These are phyloP conservation scores for Exserohilum rostratum DNA, from an alignment of 2,329 filamentous ascomycete species.

Conservation along the genomic window DNA sequence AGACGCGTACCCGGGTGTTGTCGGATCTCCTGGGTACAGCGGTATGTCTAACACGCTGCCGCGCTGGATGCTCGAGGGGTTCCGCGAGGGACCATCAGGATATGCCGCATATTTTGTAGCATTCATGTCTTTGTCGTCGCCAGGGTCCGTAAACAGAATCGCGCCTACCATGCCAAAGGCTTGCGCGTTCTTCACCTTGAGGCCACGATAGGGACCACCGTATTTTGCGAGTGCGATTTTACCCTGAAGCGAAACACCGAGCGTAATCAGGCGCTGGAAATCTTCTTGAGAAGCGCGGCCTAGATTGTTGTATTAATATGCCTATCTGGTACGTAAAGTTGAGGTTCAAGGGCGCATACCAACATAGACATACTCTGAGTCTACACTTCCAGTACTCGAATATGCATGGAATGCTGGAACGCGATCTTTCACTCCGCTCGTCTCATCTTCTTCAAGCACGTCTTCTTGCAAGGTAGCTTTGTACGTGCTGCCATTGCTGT, in stretches of 20 bases:
- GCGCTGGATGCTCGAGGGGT: conserved; percentile 52
- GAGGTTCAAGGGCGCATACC: too few species aligned
- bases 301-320: neutral
- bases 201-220: conserved; percentile 52
- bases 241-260: conserved; percentile 52
- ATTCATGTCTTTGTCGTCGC: conserved; percentile 46
- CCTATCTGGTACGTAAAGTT: too few species aligned
- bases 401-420: conserved; percentile 57
- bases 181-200: conserved; percentile 57
- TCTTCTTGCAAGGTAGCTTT: conserved; percentile 38
- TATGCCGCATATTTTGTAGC: conserved; percentile 41
- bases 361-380: conserved; percentile 55
- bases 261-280: conserved; percentile 49
- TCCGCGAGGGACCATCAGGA: conserved; percentile 35
- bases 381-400: conserved; percentile 52
- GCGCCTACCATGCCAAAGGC: conserved; percentile 51
- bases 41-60: conserved; percentile 65
- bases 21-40: conserved; percentile 55
- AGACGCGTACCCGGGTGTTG: conserved; percentile 71
- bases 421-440: conserved; percentile 42
- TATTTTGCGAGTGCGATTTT: conserved; percentile 56
- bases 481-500: conserved; percentile 38
- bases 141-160: conserved; percentile 54
- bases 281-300: conserved; percentile 49
- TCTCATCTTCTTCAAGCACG: conserved; percentile 38